phyloP scores from a whole-genome alignment of 2,329 filamentous ascomycete species.

The Fusarium subglutinans region DNA sequence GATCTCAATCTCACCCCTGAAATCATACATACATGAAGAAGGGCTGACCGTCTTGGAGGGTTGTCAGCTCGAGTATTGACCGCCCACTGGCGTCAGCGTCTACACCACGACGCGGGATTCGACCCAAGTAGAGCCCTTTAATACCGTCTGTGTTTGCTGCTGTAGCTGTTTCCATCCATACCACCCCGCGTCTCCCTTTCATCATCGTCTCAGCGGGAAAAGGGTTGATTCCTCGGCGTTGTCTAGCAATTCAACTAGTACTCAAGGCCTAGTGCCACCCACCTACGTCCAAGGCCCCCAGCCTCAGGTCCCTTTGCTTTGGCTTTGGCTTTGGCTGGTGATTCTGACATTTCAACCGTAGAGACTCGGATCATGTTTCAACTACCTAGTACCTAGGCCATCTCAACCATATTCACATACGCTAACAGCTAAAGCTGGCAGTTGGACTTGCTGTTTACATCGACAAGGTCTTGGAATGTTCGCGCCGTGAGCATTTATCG shows the following conservation, averaged over 20 bases:
- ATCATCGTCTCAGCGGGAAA: background rate
- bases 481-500: background rate
- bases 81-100: constrained; percentile 23
- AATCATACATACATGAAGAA: constrained; percentile 2
- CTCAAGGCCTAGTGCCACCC: constrained; percentile 31
- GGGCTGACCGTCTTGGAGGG: constrained; percentile 4
- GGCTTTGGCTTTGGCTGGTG: background rate
- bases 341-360: background rate
- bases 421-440: background rate
- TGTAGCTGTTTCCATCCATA: background rate
- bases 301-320: background rate
- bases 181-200: background rate
- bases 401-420: background rate
- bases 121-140: background rate
- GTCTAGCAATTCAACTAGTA: background rate
- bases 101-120: constrained; percentile 1
- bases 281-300: background rate
- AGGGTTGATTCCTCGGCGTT: constrained; percentile 5
- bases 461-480: background rate
- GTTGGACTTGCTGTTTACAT: background rate
- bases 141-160: background rate
- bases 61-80: constrained; percentile 21
- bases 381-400: background rate
- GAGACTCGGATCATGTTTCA: background rate
- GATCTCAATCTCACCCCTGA: constrained; percentile 18